Percentiles rank a stretch among this genome's conserved stretches.
phyloP scores from a whole-genome alignment of 176 grass and related monocot species.

The Saccharum officinarum region DNA sequence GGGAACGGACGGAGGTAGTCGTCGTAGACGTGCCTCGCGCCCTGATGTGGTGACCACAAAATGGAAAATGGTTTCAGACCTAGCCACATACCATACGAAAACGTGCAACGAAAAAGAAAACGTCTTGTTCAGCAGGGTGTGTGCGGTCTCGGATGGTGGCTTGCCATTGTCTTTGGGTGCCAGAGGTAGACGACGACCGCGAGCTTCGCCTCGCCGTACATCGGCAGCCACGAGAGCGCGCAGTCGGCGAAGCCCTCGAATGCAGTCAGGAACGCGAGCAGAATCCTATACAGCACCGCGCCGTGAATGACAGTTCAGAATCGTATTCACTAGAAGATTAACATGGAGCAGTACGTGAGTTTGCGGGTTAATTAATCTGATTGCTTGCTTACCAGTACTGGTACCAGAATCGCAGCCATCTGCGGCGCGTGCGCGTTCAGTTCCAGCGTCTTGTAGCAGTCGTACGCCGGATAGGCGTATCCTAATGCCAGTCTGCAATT shows the following conservation, averaged over 20 bases:
- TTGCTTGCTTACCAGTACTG: slow-evolving; percentile 63
- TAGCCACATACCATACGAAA: too few species aligned
- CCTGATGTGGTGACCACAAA: slow-evolving; percentile 7
- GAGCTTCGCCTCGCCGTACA: slow-evolving; percentile 73
- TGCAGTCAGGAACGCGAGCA: slow-evolving; percentile 62
- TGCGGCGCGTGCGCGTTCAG: slow-evolving; percentile 43
- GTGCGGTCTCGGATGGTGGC: not conserved
- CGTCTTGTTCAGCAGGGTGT: not conserved
- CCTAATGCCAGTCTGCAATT: slow-evolving; percentile 52
- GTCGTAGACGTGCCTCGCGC: slow-evolving; percentile 54
- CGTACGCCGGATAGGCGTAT: slow-evolving; percentile 74
- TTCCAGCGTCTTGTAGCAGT: slow-evolving; percentile 84
- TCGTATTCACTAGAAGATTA: not conserved
- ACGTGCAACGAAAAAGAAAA: not conserved
- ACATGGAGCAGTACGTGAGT: not conserved
- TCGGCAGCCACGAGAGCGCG: slow-evolving; percentile 68
- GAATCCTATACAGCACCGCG: slow-evolving; percentile 44
- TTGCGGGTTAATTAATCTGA: not conserved
- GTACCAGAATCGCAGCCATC: slow-evolving; percentile 75
- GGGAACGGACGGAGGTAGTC: slow-evolving; percentile 55
- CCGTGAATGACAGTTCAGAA: not conserved
- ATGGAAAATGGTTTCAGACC: not conserved
- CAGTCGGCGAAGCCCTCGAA: slow-evolving; percentile 48
- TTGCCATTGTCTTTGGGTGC: slow-evolving; percentile 61
- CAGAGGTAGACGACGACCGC: slow-evolving; percentile 69